Conservation (phyloP, 345 rosid species). For the Acer saccharum region DNA sequence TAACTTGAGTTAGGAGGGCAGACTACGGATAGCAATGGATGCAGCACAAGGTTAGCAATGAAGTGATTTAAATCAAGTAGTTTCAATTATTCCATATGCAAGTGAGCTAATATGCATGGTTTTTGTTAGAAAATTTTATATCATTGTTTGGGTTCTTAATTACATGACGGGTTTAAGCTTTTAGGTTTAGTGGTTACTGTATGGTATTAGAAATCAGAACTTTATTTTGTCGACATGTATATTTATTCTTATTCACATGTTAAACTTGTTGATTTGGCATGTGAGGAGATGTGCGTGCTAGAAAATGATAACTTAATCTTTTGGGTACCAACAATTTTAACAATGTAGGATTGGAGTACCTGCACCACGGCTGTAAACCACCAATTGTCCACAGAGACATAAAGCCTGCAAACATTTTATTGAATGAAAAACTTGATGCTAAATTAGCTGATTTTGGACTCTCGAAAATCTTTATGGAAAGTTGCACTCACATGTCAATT, state of each 20-base stretch:
- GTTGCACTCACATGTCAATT: conserved; percentile 41
- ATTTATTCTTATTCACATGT: no score
- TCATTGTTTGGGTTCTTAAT: no score
- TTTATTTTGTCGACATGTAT: no score
- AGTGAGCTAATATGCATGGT: background rate
- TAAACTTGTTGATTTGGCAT: no score
- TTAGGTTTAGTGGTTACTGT: no score
- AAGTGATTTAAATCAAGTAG: background rate
- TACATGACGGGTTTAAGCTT: no score
- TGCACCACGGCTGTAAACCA: conserved; percentile 17
- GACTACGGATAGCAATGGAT: conserved; percentile 37
- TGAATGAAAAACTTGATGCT: conserved; percentile 29
- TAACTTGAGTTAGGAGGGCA: conserved; percentile 29
- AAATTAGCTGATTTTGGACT: conserved; percentile 39
- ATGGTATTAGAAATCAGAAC: no score
- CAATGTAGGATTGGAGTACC: conserved; percentile 38
- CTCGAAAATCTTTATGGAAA: conserved; percentile 32
- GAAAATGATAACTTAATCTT: no score
- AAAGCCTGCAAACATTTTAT: conserved; percentile 38
- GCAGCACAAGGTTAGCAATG: conserved; percentile 38
- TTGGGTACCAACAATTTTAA: no score
- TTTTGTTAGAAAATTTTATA: background rate
- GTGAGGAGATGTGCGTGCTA: no score
- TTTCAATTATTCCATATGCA: background rate
- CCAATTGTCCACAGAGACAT: conserved; percentile 36